A percentile compares a stretch with the other conserved stretches of the same genome.
phyloP scores from a whole-genome alignment of 2,329 filamentous ascomycete genomes.

The Teratosphaeria gauchensis region DNA sequence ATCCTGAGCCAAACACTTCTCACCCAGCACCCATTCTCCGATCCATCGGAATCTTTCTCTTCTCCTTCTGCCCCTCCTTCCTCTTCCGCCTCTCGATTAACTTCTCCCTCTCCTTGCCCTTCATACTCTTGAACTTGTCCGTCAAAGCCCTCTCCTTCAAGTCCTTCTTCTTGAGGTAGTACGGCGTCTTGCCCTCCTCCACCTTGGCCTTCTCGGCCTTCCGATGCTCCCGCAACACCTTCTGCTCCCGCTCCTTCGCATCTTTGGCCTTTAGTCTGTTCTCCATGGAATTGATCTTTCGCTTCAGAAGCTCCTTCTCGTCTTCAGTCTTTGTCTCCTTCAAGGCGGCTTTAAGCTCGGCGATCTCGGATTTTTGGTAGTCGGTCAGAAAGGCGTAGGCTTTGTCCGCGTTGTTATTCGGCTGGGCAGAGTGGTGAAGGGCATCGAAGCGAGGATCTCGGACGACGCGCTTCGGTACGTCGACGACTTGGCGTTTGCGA shows the following conservation, averaged over 20 bases:
- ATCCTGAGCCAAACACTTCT: conserved; percentile 1
- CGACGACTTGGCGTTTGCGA: conserved; percentile 65
- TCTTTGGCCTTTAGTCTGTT: conserved; percentile 62
- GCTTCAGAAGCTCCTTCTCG: conserved; percentile 61
- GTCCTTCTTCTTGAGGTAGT: conserved; percentile 82
- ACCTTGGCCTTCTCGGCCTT: conserved; percentile 76
- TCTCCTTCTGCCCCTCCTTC: conserved; percentile 80
- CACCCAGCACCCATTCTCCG: conserved; percentile 19
- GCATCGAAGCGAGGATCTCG: conserved; percentile 88
- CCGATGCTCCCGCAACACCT: conserved; percentile 65
- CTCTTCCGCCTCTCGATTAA: conserved; percentile 80
- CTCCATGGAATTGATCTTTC: conserved; percentile 67
- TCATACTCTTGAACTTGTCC: conserved; percentile 74
- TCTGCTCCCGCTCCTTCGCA: conserved; percentile 58
- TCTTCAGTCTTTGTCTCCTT: conserved; percentile 55
- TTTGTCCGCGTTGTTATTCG: conserved; percentile 43
- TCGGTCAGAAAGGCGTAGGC: conserved; percentile 83
- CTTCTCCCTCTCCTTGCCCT: conserved; percentile 72
- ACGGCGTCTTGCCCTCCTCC: conserved; percentile 81
- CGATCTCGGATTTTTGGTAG: conserved; percentile 77
- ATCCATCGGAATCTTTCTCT: conserved; percentile 47
- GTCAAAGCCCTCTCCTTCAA: conserved; percentile 77
- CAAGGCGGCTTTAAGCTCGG: conserved; percentile 58
- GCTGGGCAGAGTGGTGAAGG: conserved; percentile 36
- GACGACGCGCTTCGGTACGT: conserved; percentile 44